phyloP scores from a whole-genome alignment of 1,284 basidiomycete genomes.

The Ceratobasidium sp. region DNA sequence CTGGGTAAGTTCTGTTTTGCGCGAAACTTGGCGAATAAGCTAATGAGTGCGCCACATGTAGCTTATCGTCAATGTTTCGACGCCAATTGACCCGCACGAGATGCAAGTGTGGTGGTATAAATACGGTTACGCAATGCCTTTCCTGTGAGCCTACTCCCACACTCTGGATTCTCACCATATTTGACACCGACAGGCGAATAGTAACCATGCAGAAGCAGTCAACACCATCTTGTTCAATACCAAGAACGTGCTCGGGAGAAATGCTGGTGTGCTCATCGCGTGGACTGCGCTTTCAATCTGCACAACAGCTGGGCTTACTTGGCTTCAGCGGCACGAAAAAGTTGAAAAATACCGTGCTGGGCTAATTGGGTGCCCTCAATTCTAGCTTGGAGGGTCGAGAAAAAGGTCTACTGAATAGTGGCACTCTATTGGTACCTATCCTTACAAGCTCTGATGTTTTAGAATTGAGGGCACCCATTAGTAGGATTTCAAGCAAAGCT shows the following conservation, averaged over 20 bases:
- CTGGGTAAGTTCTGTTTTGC: conserved; percentile 23
- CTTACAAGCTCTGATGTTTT: too few relatives aligned
- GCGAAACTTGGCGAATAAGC: not conserved
- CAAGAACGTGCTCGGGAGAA: conserved; percentile 58
- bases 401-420: too few relatives aligned
- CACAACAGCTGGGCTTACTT: conserved; percentile 59
- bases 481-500: conserved; percentile 17
- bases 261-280: conserved; percentile 61
- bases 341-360: conserved; percentile 35
- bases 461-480: too few relatives aligned
- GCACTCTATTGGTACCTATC: too few relatives aligned
- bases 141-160: not conserved
- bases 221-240: conserved; percentile 65
- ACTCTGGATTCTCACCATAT: not conserved
- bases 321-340: conserved; percentile 50
- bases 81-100: conserved; percentile 56
- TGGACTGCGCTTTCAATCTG: conserved; percentile 59
- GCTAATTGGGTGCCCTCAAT: too few relatives aligned
- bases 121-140: conserved; percentile 34
- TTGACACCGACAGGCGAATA: not conserved
- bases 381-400: too few relatives aligned
- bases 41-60: not conserved
- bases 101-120: conserved; percentile 58
- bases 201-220: conserved; percentile 31
- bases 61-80: conserved; percentile 58